These are phyloP conservation scores for Aspergillus baeticus DNA, from an alignment of 495 filamentous ascomycete species.

Conservation along the genomic window DNA sequence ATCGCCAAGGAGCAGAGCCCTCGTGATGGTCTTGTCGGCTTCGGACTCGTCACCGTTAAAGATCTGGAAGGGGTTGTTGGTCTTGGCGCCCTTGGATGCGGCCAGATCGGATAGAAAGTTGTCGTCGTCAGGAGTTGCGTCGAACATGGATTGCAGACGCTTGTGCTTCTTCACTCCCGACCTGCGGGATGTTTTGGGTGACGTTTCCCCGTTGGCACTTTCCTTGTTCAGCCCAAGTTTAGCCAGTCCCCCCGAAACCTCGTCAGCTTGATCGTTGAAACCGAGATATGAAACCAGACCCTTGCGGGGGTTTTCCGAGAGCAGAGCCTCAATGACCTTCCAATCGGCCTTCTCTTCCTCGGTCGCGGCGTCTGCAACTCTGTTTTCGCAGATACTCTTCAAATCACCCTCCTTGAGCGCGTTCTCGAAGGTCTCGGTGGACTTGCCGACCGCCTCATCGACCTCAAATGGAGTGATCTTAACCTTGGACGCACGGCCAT, in stretches of 20 bases:
- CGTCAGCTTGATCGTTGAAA: conserved; percentile 62
- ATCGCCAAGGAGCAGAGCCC: conserved; percentile 79
- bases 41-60: conserved; percentile 75
- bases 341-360: conserved; percentile 95
- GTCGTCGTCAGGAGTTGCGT: conserved; percentile 70
- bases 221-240: conserved; percentile 44
- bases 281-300: conserved; percentile 85
- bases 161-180: conserved; percentile 53
- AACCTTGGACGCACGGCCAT: conserved; percentile 70
- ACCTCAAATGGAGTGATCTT: conserved; percentile 85
- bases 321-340: conserved; percentile 88
- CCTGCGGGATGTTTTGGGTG: conserved; percentile 41
- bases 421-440: conserved; percentile 83
- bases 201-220: conserved; percentile 48
- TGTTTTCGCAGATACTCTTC: conserved; percentile 74
- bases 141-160: conserved; percentile 79
- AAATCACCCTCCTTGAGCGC: conserved; percentile 77
- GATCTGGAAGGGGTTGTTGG: conserved; percentile 84
- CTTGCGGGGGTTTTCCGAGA: conserved; percentile 74
- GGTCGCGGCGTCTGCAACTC: conserved; percentile 66
- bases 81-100: conserved; percentile 74
- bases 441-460: conserved; percentile 78
- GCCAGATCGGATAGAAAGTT: conserved; percentile 76
- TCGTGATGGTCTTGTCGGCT: conserved; percentile 84
- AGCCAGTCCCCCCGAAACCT: conserved; percentile 47